Evolutionary conservation across 306 rosid genomes (phyloP).

Genomic region (Cyclanthera cordifolia): DNA sequence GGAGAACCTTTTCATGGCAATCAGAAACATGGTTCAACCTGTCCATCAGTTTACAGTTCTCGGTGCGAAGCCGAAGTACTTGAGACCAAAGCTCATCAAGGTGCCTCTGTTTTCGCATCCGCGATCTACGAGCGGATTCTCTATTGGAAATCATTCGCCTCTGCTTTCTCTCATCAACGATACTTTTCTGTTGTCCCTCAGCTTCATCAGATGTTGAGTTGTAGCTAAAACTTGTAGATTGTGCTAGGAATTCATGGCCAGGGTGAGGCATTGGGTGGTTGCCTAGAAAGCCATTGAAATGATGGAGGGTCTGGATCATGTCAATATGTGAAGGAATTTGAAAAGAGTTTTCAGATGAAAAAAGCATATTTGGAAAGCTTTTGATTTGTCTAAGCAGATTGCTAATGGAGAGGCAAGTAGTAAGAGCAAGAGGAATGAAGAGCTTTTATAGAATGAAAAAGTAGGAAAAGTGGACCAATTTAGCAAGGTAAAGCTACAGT

Average conservation of each 20-base stretch:
- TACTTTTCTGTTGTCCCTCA: conserved; percentile 50
- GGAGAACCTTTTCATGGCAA: conserved; percentile 39
- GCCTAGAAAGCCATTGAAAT: conserved; percentile 20
- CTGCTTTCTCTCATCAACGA: conserved; percentile 65
- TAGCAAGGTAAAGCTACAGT: conserved; percentile 11
- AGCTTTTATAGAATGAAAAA: conserved; percentile 13
- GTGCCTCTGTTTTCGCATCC: conserved; percentile 84
- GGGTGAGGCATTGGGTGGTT: conserved; percentile 20
- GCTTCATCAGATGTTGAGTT: conserved; percentile 86
- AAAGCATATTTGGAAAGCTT: conserved; percentile 33
- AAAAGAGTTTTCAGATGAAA: conserved; percentile 36
- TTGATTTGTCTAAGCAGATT: conserved; percentile 7
- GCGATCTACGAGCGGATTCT: conserved; percentile 79
- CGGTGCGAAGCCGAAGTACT: conserved; percentile 74
- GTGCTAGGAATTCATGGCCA: conserved; percentile 24
- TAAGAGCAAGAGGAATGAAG: conserved; percentile 1
- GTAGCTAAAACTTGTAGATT: conserved; percentile 45
- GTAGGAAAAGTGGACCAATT: conserved; percentile 12
- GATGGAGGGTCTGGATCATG: conserved; percentile 35
- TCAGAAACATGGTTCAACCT: conserved; percentile 58
- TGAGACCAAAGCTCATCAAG: conserved; percentile 93
- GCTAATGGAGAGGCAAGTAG: neutral
- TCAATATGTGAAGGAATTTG: conserved; percentile 19
- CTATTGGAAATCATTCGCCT: conserved; percentile 84
- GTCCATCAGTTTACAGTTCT: conserved; percentile 59